Evolutionary conservation across 805 yeast genomes (phyloP), one percentile per base, ranked within the genome.

Genomic region (Cyberlindnera nakhonratchasimensis): DNA sequence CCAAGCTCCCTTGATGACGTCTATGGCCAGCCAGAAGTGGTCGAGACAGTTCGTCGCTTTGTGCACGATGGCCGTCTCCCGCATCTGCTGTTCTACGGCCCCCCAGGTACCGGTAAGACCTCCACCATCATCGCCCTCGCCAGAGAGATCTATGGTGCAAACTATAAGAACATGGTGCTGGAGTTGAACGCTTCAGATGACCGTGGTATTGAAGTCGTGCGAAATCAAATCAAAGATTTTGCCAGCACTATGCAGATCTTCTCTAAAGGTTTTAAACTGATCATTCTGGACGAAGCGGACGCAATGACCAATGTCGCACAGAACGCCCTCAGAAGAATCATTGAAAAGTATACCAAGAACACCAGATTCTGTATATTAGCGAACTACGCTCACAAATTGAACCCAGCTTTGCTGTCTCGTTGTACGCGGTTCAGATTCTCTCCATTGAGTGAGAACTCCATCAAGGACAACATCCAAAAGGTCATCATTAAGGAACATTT

Each of bases 141-240:
- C 1, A 71, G 79, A 43, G 96, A 89, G 57, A 77, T 90, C 8
- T 90, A 84, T 59, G 99, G 99, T 3, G 77, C 79, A 50, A 72
- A 75, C 47, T 86, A 86, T 61, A 78, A 74, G 54, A 86, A 88
- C 58, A 89, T 90, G 90, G 97, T 93, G 2, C 67, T 93, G 42
- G 99, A 93, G 61, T 72, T 93, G 62, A 93, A 93, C 65, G 99
- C 99, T 4, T 83, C 95, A 4, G 99, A 93, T 63, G 99, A 93
- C 63, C 78, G 99, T 66, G 99, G 99, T 51, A 93, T 93, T 52
- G 96, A 88, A 54, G 97, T 93, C 34, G 98, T 93, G n/a, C 77
- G 99, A 50, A 93, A 93, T 57, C 96, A 89, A 65, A 89, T 93
- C 69, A 93, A 93, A 71, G 89, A 84, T 54, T 93, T 93, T 68